Conservation (phyloP, 768 basidiomycete species). For the Phylloporus rhodoxanthus region DNA sequence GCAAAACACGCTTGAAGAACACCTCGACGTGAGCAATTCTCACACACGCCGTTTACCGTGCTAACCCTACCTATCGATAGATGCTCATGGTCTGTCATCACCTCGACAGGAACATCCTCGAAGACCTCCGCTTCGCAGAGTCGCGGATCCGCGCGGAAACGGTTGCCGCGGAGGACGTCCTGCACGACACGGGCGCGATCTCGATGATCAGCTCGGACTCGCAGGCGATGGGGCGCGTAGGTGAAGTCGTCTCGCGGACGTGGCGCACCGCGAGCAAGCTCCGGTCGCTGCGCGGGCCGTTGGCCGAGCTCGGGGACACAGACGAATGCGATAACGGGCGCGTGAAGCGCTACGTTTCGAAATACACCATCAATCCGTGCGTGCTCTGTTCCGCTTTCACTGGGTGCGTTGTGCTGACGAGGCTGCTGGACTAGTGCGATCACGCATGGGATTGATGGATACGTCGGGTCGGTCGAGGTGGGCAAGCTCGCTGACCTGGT, state of each 20-base stretch:
- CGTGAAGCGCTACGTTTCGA: conserved; percentile 92
- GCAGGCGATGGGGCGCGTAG: conserved; percentile 98
- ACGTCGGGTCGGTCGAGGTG: conserved; percentile 77
- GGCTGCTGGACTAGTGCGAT: conserved; percentile 61
- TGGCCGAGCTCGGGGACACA: conserved; percentile 50
- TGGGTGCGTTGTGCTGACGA: neutral
- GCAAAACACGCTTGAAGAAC: conserved; percentile 90
- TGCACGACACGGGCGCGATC: conserved; percentile 90
- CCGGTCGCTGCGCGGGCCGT: conserved; percentile 70
- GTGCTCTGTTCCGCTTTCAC: conserved; percentile 22
- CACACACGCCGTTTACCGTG: neutral
- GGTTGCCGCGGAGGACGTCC: conserved; percentile 93
- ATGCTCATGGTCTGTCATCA: conserved; percentile 99
- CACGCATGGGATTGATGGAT: conserved; percentile 84
- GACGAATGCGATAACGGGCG: conserved; percentile 63
- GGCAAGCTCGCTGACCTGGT: conserved; percentile 92
- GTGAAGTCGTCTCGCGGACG: conserved; percentile 86
- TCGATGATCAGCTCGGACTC: conserved; percentile 96
- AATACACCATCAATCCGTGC: conserved; percentile 96
- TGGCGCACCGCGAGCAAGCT: conserved; percentile 98
- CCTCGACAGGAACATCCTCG: conserved; percentile 82
- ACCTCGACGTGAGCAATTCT: conserved; percentile 71
- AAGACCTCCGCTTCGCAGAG: conserved; percentile 94
- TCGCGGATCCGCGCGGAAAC: conserved; percentile 96
- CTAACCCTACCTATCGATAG: conserved; percentile 35